Evolutionary conservation across 352 stramenopile species (phyloP), one percentile per base, ranked within the genome.

Genomic region (Blastocystis sp.): DNA sequence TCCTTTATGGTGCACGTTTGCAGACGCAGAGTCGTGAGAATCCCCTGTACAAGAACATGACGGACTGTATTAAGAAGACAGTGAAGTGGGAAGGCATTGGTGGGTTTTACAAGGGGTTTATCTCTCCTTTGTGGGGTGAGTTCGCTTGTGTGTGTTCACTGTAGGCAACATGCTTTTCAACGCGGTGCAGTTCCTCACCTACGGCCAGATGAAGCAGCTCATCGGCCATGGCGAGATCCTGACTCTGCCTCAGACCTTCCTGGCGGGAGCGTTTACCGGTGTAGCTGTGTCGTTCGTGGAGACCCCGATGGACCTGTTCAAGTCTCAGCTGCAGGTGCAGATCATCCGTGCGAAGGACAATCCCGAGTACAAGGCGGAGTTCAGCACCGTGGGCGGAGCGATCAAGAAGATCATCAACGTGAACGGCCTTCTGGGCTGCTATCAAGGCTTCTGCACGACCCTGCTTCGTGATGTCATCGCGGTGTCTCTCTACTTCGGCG

Each of bases 301-400:
- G 34, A 79, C 62, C 18, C 77, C 77, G 37, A 88, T 88, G 77
- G 77, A 88, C 76, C 45, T 88, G 62, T 88, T 88, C 62, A 88
- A 88, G 66, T 88, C 77, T 2, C 77, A 88, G 50, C 62, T 88
- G 13, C 77, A 88, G 50, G 77, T 88, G n/a, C 77, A 88, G 66
- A 79, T 88, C 53, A 61, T 84, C 26, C 73, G 73, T 45, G 77
- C 77, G 9, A 76, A 88, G 50, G 62, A 76, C 63, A 88, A 88
- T 88, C 77, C 77, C 20, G 77, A 88, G 66, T 88, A 88, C 50
- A 88, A 88, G 66, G 62, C 77, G n/a, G 53, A 88, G 66, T 88
- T 88, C 66, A 77, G 23, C 4, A 79, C 41, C 53, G 77, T 88
- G 3, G n/a, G 37, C 7, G 77, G 66, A 20, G 62, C 62, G 18